These are phyloP conservation scores for Aspergillus latus DNA, from an alignment of 2,329 filamentous ascomycete species.

Conservation along the genomic window DNA sequence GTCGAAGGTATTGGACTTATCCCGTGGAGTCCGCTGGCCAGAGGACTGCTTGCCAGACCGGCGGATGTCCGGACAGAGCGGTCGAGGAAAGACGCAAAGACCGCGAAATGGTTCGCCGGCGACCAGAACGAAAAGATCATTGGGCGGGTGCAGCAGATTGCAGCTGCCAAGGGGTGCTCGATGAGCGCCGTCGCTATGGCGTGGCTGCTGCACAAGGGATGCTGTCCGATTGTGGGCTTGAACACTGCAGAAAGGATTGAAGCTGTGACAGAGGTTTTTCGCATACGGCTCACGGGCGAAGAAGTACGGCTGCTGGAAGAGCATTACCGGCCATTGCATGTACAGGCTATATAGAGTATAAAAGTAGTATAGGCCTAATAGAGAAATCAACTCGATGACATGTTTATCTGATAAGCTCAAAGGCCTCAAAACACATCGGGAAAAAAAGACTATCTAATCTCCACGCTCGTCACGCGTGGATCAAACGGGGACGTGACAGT, in stretches of 20 bases:
- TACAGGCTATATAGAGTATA: constrained; percentile 1
- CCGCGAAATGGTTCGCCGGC: constrained; percentile 1
- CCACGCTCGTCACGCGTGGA: neutral
- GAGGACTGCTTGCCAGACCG: constrained; percentile 32
- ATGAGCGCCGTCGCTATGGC: constrained; percentile 27
- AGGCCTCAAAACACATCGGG: no score
- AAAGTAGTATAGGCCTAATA: no score
- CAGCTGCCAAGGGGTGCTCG: constrained; percentile 16
- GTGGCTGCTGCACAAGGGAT: constrained; percentile 24
- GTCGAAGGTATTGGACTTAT: constrained; percentile 23
- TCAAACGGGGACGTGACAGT: constrained; percentile 5
- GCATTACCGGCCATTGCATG: constrained; percentile 1
- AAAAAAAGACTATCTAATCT: neutral
- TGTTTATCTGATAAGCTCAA: no score
- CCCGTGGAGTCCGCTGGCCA: constrained; percentile 30
- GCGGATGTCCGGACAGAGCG: constrained; percentile 13
- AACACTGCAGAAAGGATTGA: constrained; percentile 26
- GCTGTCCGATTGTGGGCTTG: constrained; percentile 27
- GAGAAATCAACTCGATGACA: no score
- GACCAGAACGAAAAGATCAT: constrained; percentile 17
- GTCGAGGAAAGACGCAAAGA: constrained; percentile 1
- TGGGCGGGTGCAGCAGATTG: constrained; percentile 16
- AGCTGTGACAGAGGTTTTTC: constrained; percentile 1
- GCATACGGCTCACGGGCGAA: neutral
- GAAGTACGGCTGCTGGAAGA: constrained; percentile 1